These are phyloP conservation scores for Venturia carpophila DNA, from an alignment of 2,329 filamentous ascomycete species.

Conservation along the genomic window DNA sequence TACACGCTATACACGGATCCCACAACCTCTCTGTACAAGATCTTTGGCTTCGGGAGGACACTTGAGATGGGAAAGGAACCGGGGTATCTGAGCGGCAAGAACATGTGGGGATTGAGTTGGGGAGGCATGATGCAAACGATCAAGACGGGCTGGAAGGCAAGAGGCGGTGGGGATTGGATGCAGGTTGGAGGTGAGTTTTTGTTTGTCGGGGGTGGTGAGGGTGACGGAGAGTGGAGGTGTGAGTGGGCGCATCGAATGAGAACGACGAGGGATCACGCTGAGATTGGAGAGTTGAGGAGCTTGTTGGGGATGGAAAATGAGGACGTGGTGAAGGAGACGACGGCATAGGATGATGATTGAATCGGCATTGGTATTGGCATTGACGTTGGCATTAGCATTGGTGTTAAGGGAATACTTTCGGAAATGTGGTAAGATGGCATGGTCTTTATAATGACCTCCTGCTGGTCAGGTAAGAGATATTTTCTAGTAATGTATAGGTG, in stretches of 20 bases:
- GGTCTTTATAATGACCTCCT: not conserved
- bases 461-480: not conserved
- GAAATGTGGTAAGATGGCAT: not conserved
- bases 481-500: not conserved
- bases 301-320: slow-evolving; percentile 50
- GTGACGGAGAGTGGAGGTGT: slow-evolving; percentile 48
- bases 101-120: slow-evolving; percentile 38
- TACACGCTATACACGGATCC: slow-evolving; percentile 77
- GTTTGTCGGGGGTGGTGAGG: slow-evolving; percentile 46
- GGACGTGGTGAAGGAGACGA: not conserved
- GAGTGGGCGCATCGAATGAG: slow-evolving; percentile 79
- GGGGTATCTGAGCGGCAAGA: slow-evolving; percentile 53
- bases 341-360: not conserved
- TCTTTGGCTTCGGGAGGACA: slow-evolving; percentile 61
- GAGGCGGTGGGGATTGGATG: slow-evolving; percentile 56
- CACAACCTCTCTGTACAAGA: slow-evolving; percentile 55
- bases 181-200: slow-evolving; percentile 73
- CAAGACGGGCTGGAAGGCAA: slow-evolving; percentile 50
- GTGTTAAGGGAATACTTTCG: not conserved
- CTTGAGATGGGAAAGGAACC: slow-evolving; percentile 54
- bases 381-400: not conserved
- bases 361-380: not conserved
- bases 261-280: slow-evolving; percentile 68
- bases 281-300: slow-evolving; percentile 58
- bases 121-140: slow-evolving; percentile 51